A percentile compares a stretch with the other conserved stretches of the same genome.
Conservation (phyloP, 306 rosid genomes). For the Biancaea sappan region DNA sequence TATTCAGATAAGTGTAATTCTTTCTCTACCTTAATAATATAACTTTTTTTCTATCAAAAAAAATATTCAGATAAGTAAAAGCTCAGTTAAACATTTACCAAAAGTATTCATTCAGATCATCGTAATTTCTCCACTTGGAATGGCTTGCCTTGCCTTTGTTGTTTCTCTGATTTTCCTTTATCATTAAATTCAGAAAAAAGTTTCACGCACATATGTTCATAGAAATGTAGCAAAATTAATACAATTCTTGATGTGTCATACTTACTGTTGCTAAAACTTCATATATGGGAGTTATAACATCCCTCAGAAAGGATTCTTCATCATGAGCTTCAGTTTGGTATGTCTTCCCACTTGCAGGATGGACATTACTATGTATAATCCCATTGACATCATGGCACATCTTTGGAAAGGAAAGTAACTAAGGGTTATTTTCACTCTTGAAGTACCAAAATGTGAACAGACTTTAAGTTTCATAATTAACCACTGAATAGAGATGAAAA, state of each 20-base stretch:
- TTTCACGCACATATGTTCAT: constrained; percentile 37
- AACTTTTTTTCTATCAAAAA: too few species aligned
- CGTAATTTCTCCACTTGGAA: constrained; percentile 97
- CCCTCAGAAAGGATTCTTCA: constrained; percentile 73
- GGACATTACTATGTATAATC: constrained; percentile 57
- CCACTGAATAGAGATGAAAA: background rate
- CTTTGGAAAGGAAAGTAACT: constrained; percentile 42
- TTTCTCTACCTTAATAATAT: too few species aligned
- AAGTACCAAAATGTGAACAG: background rate
- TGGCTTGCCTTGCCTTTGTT: constrained; percentile 90
- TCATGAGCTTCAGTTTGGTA: constrained; percentile 49
- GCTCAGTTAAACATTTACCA: constrained; percentile 54
- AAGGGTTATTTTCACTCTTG: constrained; percentile 20
- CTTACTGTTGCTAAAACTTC: constrained; percentile 68
- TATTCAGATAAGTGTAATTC: constrained; percentile 10
- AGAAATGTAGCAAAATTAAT: constrained; percentile 32
- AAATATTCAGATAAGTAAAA: constrained; percentile 12
- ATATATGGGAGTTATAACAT: constrained; percentile 72
- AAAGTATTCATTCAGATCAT: constrained; percentile 95
- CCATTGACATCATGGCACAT: constrained; percentile 69
- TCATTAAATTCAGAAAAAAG: constrained; percentile 39
- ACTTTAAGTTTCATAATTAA: background rate
- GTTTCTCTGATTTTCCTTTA: constrained; percentile 91
- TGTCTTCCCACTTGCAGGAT: constrained; percentile 56
- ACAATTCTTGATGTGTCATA: constrained; percentile 23